Conservation (phyloP, 164 flowering plant genomes). For the Taxillus chinensis region DNA sequence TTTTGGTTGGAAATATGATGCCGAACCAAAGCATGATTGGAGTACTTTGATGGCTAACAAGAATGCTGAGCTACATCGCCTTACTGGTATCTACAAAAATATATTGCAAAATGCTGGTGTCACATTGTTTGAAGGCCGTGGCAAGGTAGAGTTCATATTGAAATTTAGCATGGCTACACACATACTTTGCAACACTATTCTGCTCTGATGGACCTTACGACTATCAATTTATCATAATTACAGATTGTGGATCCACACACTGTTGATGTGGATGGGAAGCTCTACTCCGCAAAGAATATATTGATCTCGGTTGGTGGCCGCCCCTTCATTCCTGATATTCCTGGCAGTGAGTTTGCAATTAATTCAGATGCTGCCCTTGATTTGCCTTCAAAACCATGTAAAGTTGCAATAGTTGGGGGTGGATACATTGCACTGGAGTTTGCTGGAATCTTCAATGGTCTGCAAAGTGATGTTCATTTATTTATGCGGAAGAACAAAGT, state of each 20-base stretch:
- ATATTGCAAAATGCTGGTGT: slow-evolving; percentile 80
- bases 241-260: slow-evolving; percentile 93
- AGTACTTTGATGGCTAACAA: slow-evolving; percentile 87
- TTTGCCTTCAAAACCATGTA: slow-evolving; percentile 75
- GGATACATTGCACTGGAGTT: slow-evolving; percentile 96
- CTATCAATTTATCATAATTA: slow-evolving; percentile 2
- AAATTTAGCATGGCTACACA: background rate
- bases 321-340: slow-evolving; percentile 85
- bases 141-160: slow-evolving; percentile 56
- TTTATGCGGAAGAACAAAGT: slow-evolving; percentile 87
- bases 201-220: too few relatives aligned
- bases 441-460: slow-evolving; percentile 97
- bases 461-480: slow-evolving; percentile 84
- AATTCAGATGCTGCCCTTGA: slow-evolving; percentile 98
- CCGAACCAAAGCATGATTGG: slow-evolving; percentile 92
- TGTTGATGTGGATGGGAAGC: slow-evolving; percentile 84
- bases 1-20: slow-evolving; percentile 90
- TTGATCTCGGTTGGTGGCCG: slow-evolving; percentile 91
- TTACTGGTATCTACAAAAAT: slow-evolving; percentile 89
- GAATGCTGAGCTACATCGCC: slow-evolving; percentile 93
- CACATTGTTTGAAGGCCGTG: slow-evolving; percentile 82
- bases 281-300: slow-evolving; percentile 73
- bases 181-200: too few relatives aligned
- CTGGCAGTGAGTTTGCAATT: slow-evolving; percentile 86
- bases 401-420: slow-evolving; percentile 94